Evolutionary conservation across 306 rosid species (phyloP).

Genomic region (Quercus mongolica): DNA sequence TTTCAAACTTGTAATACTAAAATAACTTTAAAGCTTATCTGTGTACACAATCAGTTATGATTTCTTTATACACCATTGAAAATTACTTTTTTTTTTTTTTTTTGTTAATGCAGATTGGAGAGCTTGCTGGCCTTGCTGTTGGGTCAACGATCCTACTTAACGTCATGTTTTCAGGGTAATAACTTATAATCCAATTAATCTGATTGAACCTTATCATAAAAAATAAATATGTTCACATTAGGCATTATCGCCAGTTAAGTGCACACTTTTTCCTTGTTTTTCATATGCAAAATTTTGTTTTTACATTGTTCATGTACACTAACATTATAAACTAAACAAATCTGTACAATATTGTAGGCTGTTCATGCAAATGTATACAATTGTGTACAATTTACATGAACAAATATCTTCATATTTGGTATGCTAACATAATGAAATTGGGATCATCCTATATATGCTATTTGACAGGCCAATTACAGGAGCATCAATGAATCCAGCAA

Average conservation of each 20-base stretch:
- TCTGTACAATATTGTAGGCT: too few relatives aligned
- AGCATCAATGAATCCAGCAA: conserved; percentile 91
- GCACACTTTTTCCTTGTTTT: too few relatives aligned
- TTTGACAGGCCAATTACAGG: conserved; percentile 68
- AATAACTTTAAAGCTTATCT: background rate
- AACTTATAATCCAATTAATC: background rate
- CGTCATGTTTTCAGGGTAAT: conserved; percentile 72
- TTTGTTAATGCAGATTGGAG: conserved; percentile 57
- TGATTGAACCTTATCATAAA: background rate
- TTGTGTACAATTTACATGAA: too few relatives aligned
- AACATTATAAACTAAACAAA: too few relatives aligned
- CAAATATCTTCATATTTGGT: background rate
- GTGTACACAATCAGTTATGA: background rate
- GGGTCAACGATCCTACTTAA: conserved; percentile 78
- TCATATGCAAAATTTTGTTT: too few relatives aligned
- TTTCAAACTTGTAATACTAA: background rate
- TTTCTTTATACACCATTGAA: background rate
- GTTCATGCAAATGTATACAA: too few relatives aligned
- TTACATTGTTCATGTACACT: too few relatives aligned
- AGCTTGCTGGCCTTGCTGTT: conserved; percentile 82
- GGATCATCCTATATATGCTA: background rate
- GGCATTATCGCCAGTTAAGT: too few relatives aligned
- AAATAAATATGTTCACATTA: background rate
- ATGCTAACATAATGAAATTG: background rate
- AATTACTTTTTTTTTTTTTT: background rate